A percentile compares a stretch with the other conserved stretches of the same genome.
These are phyloP conservation scores for Kazachstania sp. DNA, from an alignment of 1,139 yeast genomes.

Conservation along the genomic window DNA sequence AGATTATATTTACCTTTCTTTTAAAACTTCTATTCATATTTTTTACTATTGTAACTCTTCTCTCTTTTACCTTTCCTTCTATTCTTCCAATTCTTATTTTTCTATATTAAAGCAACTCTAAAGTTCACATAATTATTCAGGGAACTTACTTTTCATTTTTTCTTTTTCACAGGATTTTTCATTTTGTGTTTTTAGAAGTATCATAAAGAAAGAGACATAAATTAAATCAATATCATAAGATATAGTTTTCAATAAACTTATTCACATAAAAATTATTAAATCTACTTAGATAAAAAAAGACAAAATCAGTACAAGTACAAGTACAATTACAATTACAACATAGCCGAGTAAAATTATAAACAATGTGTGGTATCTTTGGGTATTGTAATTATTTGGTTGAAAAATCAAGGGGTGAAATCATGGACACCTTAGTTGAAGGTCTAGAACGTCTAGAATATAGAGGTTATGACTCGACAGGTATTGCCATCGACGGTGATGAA, in stretches of 20 bases:
- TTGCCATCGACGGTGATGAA: slow-evolving; percentile 86
- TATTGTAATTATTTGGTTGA: slow-evolving; percentile 94
- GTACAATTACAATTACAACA: not conserved
- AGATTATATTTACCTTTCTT: too few species aligned
- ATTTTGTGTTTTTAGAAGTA: not conserved
- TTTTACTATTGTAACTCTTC: too few species aligned
- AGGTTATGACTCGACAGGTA: slow-evolving; percentile 96
- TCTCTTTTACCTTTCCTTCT: too few species aligned
- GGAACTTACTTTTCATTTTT: too few species aligned
- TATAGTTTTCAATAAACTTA: not conserved
- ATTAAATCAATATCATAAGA: not conserved
- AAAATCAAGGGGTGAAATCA: slow-evolving; percentile 83
- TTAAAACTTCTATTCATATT: too few species aligned
- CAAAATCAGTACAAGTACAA: too few species aligned
- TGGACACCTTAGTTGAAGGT: slow-evolving; percentile 84
- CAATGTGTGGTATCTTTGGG: slow-evolving; percentile 90
- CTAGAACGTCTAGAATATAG: slow-evolving; percentile 90
- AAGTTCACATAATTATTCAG: too few species aligned
- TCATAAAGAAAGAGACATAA: not conserved
- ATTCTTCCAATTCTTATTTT: too few species aligned
- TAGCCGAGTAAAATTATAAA: not conserved
- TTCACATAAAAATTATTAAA: not conserved
- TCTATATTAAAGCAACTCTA: too few species aligned
- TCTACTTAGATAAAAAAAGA: too few species aligned
- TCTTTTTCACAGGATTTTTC: not conserved